These are phyloP conservation scores for Fusarium clavum DNA, from an alignment of 2,329 filamentous ascomycete species.

Conservation along the genomic window DNA sequence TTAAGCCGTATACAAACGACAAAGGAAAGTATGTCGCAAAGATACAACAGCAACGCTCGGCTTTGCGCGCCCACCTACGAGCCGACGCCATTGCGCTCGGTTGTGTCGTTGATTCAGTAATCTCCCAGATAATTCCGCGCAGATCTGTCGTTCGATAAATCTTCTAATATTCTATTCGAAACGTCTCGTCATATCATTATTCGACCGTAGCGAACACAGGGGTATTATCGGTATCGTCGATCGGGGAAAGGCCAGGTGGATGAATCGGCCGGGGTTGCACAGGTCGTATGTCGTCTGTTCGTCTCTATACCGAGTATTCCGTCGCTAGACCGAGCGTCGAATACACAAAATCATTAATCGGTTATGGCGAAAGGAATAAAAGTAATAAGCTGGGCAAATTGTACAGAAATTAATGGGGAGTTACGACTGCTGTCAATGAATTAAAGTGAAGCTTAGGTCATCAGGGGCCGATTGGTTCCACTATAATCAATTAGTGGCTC, in stretches of 20 bases:
- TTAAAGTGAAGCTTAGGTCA: slow-evolving; percentile 42
- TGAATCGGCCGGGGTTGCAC: not conserved
- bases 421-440: slow-evolving; percentile 4
- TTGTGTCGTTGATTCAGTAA: not conserved
- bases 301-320: not conserved
- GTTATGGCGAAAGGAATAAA: not conserved
- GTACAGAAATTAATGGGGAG: slow-evolving; percentile 25
- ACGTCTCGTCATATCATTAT: slow-evolving; percentile 28
- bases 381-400: slow-evolving; percentile 18
- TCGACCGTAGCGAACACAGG: slow-evolving; percentile 22
- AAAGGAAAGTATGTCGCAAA: slow-evolving; percentile 87
- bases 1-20: slow-evolving; percentile 86
- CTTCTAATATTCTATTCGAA: slow-evolving; percentile 5
- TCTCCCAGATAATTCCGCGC: not conserved
- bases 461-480: slow-evolving; percentile 43
- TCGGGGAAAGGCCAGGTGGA: slow-evolving; percentile 2
- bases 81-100: slow-evolving; percentile 56
- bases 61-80: slow-evolving; percentile 72
- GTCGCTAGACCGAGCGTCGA: not conserved
- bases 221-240: slow-evolving; percentile 16
- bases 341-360: slow-evolving; percentile 18
- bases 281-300: not conserved
- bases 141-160: slow-evolving; percentile 5
- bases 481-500: slow-evolving; percentile 25
- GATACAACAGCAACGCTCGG: slow-evolving; percentile 87